Base-by-base conservation (phyloP, 192 early-diverging fungal species). In the Nowakowskiella sp. region DNA sequence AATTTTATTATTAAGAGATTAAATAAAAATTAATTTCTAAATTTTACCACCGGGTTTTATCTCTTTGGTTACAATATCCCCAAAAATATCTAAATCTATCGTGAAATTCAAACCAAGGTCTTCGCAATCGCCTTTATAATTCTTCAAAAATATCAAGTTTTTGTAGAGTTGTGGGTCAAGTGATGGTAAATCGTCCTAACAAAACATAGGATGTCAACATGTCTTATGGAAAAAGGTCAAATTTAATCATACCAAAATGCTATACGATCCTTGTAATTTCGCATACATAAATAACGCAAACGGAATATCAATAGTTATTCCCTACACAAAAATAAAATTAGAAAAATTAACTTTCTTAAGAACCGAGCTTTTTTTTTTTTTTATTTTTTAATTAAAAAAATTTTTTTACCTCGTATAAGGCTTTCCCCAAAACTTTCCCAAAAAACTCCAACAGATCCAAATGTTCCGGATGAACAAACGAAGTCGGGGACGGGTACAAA, bases 361-460 rank as follows among this genome's bases (percentile, higher is more conserved):
- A 51, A 7, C 10, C 21, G 23, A 9, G 9, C 23, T 30, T 10
- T 8, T 31, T 9, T n/a, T 19, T 9, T 29, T 6, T 51, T 44
- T 6, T 22, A 9, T 9, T 10, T n/a, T n/a, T n/a, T n/a, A n/a
- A n/a, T n/a, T n/a, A n/a, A n/a, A n/a, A n/a, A n/a, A n/a, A n/a
- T n/a, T n/a, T 9, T 42, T 19, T 6, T 19, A 51, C 42, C 44
- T 76, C 77, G 31, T 80, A 79, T 31, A 80, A 42, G 0, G 77
- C 77, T 50, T 80, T 80, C 2, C 72, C 77, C 6, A 80, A 42
- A 13, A 80, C 72, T 24, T 71, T 60, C 29, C 77, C 77, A 8
- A 74, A 47, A 47, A 80, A 80, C 48, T 80, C 69, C 32, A 79
- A 51, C 21, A 66, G 62, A 10, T 66, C 22, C 6, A 79, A 47